A percentile compares a stretch with the other conserved stretches of the same genome.
phyloP scores from a whole-genome alignment of 148 eudicot genomes.

The Gaultheria prostrata region DNA sequence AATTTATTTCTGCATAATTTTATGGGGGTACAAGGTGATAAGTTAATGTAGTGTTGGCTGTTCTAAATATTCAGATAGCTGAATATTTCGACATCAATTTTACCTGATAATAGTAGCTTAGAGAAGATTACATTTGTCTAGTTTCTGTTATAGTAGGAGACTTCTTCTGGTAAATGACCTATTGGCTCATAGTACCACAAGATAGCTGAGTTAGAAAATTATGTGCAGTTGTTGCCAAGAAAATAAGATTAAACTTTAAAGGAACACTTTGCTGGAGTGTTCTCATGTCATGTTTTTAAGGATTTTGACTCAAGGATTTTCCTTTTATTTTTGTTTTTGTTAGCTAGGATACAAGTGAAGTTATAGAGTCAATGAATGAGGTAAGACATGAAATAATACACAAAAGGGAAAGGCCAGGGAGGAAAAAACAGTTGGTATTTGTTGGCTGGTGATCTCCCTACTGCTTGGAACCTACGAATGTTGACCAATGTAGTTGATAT shows the following conservation, averaged over 20 bases:
- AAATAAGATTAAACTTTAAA: background rate
- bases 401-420: background rate
- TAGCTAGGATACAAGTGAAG: background rate
- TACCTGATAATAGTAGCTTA: background rate
- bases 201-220: background rate
- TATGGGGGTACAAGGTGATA: background rate
- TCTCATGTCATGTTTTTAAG: background rate
- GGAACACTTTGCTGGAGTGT: background rate
- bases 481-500: background rate
- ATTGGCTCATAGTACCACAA: background rate
- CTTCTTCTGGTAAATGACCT: background rate
- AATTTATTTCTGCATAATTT: background rate
- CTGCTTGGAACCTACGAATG: background rate
- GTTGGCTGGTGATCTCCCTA: constrained; percentile 2
- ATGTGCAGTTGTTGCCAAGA: background rate
- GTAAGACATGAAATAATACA: background rate
- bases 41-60: background rate
- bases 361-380: background rate
- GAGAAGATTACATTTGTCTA: background rate
- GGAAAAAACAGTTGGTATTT: background rate
- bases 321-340: background rate
- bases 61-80: background rate
- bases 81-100: background rate
- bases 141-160: background rate
- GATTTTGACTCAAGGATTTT: background rate